Percentiles rank a stretch among this genome's conserved stretches.
Evolutionary conservation across 768 basidiomycete genomes (phyloP).

Genomic region (Pisolithus microcarpus): DNA sequence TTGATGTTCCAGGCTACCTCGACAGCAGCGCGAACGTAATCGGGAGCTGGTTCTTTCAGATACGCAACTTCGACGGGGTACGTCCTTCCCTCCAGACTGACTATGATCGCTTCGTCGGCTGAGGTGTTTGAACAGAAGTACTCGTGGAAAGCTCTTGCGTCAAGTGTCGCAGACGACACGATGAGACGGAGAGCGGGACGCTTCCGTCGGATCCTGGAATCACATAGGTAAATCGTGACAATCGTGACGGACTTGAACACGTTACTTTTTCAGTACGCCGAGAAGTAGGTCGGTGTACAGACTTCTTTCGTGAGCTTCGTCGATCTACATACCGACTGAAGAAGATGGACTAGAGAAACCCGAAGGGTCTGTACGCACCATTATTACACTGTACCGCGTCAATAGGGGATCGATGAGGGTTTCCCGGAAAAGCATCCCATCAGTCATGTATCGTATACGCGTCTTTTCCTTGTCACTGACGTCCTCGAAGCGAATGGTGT

Average conservation of each 20-base stretch:
- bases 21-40: slow-evolving; percentile 79
- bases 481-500: slow-evolving; percentile 95
- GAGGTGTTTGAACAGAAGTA: slow-evolving; percentile 71
- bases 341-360: background rate
- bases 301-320: slow-evolving; percentile 95
- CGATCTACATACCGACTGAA: slow-evolving; percentile 50
- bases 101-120: slow-evolving; percentile 69
- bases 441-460: slow-evolving; percentile 92
- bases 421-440: slow-evolving; percentile 97
- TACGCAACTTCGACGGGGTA: slow-evolving; percentile 94
- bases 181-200: slow-evolving; percentile 85
- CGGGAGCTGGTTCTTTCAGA: slow-evolving; percentile 63
- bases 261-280: slow-evolving; percentile 87
- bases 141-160: slow-evolving; percentile 81
- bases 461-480: slow-evolving; percentile 80
- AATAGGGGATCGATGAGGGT: slow-evolving; percentile 87
- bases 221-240: too few relatives aligned
- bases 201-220: slow-evolving; percentile 77
- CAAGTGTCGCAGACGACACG: slow-evolving; percentile 94
- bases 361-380: slow-evolving; percentile 47
- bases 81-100: slow-evolving; percentile 89
- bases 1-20: slow-evolving; percentile 81
- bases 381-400: slow-evolving; percentile 89
- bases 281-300: slow-evolving; percentile 93
- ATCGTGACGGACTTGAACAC: background rate